Evolutionary conservation across 306 rosid genomes (phyloP).

Genomic region (Oemleria cerasiformis): DNA sequence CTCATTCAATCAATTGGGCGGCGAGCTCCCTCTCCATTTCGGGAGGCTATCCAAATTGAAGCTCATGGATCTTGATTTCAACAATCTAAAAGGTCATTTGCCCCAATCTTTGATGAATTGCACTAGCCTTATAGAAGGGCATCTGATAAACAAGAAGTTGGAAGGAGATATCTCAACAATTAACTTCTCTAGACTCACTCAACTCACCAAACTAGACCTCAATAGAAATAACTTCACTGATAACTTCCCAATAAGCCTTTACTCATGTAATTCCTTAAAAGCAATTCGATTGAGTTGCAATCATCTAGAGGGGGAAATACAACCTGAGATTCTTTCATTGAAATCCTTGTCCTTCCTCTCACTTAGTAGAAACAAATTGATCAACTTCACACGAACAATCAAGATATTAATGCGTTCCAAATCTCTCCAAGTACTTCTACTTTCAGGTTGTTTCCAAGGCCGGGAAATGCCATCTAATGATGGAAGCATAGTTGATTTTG

Average conservation of each 20-base stretch:
- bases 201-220: background rate
- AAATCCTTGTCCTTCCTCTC: background rate
- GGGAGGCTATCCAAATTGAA: background rate
- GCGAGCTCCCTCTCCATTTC: too few relatives aligned
- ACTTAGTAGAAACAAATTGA: background rate
- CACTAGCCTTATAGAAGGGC: background rate
- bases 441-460: background rate
- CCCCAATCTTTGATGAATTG: constrained; percentile 3
- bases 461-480: constrained; percentile 10
- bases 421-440: background rate
- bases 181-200: background rate
- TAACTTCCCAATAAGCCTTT: background rate
- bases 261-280: background rate
- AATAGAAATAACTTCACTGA: background rate
- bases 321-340: background rate
- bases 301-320: background rate
- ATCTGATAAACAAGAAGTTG: background rate
- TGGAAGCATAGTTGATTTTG: background rate
- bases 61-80: background rate
- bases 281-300: background rate
- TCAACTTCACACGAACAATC: background rate
- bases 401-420: background rate
- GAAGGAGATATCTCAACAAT: background rate
- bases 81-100: too few relatives aligned
- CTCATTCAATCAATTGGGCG: too few relatives aligned